Conservation (phyloP, 169 alveolate species). For the Plasmodium coatneyi region DNA sequence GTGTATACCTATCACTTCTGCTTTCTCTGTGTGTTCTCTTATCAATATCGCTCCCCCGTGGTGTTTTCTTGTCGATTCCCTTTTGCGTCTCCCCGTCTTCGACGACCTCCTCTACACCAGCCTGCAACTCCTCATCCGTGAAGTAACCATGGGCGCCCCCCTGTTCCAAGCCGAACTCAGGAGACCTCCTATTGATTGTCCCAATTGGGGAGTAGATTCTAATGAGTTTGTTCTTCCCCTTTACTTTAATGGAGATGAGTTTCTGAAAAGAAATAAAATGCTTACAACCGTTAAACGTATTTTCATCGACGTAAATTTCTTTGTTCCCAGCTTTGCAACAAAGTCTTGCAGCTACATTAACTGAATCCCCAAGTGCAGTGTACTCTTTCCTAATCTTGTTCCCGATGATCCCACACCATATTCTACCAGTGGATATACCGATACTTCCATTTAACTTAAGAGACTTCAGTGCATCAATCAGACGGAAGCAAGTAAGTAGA, state of each 20-base stretch:
- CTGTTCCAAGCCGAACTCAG: neutral
- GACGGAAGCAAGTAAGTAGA: constrained; percentile 82
- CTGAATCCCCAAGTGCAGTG: constrained; percentile 88
- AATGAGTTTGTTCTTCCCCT: constrained; percentile 84
- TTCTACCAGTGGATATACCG: constrained; percentile 87
- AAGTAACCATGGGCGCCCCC: neutral
- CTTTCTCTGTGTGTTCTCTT: neutral
- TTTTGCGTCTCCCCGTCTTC: too few species aligned
- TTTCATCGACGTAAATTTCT: constrained; percentile 80
- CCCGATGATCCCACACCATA: constrained; percentile 90
- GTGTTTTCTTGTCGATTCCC: too few species aligned
- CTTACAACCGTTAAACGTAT: constrained; percentile 81
- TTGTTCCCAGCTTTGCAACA: constrained; percentile 74
- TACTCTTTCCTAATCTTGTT: constrained; percentile 87
- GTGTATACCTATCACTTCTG: neutral
- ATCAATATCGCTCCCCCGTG: neutral
- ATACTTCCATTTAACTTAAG: constrained; percentile 84
- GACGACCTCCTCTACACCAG: neutral
- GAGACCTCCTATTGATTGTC: constrained; percentile 49
- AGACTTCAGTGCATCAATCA: constrained; percentile 79
- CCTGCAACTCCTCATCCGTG: constrained; percentile 53
- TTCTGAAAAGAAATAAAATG: constrained; percentile 80
- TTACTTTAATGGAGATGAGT: constrained; percentile 81
- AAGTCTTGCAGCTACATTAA: constrained; percentile 86
- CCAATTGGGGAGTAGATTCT: constrained; percentile 88